Percentiles rank a stretch among this genome's conserved stretches.
Evolutionary conservation across 345 rosid genomes (phyloP).

Genomic region (Syzygium aqueum): DNA sequence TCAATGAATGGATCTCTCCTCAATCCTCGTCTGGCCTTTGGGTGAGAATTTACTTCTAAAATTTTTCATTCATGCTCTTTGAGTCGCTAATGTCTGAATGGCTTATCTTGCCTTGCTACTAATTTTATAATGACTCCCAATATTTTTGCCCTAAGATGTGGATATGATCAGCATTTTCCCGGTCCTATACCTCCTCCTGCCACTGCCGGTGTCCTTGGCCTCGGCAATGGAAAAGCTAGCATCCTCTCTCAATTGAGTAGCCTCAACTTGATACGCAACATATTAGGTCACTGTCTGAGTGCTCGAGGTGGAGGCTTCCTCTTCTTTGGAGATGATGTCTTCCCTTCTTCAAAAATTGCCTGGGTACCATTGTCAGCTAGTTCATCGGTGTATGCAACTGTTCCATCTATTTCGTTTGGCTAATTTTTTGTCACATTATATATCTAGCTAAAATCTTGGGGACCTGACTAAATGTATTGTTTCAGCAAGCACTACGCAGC

Average conservation of each 20-base stretch:
- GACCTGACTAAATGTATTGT: not conserved
- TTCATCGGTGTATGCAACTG: slow-evolving; percentile 30
- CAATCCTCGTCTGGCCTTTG: slow-evolving; percentile 46
- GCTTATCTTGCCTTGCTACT: not conserved
- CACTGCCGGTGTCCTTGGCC: slow-evolving; percentile 76
- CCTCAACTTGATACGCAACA: slow-evolving; percentile 38
- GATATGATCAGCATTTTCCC: slow-evolving; percentile 51
- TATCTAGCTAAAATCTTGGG: not conserved
- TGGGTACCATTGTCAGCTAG: slow-evolving; percentile 50
- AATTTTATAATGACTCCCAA: not conserved
- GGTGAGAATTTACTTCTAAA: slow-evolving; percentile 30
- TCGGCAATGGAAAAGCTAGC: slow-evolving; percentile 66
- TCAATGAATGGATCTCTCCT: slow-evolving; percentile 45
- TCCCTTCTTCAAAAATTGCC: slow-evolving; percentile 47
- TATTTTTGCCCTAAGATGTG: slow-evolving; percentile 41
- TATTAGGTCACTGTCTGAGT: slow-evolving; percentile 80
- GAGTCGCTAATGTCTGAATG: not conserved
- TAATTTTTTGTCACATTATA: not conserved
- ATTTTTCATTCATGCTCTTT: not conserved
- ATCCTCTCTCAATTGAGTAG: slow-evolving; percentile 47
- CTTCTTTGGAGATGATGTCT: slow-evolving; percentile 59
- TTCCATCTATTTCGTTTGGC: not conserved
- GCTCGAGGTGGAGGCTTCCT: slow-evolving; percentile 69
- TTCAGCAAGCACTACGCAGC: slow-evolving; percentile 56
- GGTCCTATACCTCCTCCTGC: slow-evolving; percentile 48